A percentile compares a stretch with the other conserved stretches of the same genome.
phyloP scores from a whole-genome alignment of 257 asterid species.

The Salvia splendens region DNA sequence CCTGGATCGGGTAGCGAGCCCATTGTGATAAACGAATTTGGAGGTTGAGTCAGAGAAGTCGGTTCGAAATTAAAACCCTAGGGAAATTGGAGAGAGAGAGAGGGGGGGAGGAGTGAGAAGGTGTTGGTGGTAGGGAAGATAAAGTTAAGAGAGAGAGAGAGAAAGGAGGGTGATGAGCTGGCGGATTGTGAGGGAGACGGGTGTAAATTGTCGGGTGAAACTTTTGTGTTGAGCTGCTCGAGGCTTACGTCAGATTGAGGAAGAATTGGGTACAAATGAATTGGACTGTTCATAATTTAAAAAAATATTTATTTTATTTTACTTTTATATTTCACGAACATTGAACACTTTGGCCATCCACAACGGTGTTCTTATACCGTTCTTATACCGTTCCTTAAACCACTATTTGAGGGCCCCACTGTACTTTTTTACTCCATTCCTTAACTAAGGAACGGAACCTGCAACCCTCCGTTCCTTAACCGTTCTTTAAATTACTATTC shows the following conservation, averaged over 20 bases:
- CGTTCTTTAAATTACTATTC: too few relatives aligned
- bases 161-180: constrained; percentile 52
- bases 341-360: too few relatives aligned
- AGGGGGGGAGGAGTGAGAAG: constrained; percentile 22
- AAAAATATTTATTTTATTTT: too few relatives aligned
- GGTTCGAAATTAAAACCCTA: constrained; percentile 48
- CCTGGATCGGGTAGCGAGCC: constrained; percentile 96
- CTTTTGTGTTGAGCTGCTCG: constrained; percentile 17
- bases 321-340: too few relatives aligned
- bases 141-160: constrained; percentile 41
- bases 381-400: too few relatives aligned
- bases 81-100: constrained; percentile 42
- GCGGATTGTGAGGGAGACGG: constrained; percentile 37
- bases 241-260: constrained; percentile 50
- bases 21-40: constrained; percentile 40
- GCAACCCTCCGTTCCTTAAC: too few relatives aligned
- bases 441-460: too few relatives aligned
- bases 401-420: too few relatives aligned
- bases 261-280: constrained; percentile 26
- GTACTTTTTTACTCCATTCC: too few relatives aligned
- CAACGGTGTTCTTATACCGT: too few relatives aligned
- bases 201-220: constrained; percentile 50
- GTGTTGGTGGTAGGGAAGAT: constrained; percentile 45
- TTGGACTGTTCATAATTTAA: too few relatives aligned
- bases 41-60: constrained; percentile 31